Percentiles rank a stretch among this genome's conserved stretches.
phyloP scores from a whole-genome alignment of 2,329 filamentous ascomycete genomes.

The Colletotrichum sp. region DNA sequence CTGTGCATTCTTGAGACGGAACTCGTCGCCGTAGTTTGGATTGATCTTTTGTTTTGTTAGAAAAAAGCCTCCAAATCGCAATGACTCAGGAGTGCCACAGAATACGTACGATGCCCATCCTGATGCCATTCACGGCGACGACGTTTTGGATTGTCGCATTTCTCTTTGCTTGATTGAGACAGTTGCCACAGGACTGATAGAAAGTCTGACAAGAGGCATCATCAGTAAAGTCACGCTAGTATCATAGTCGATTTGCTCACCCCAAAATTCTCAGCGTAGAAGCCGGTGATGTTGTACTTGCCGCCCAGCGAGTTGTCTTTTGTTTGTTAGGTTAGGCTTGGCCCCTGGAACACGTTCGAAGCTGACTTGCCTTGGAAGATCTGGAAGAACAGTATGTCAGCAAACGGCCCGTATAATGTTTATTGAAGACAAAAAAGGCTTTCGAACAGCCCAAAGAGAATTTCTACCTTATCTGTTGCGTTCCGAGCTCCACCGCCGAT shows the following conservation, averaged over 20 bases:
- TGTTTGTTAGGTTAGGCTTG: background rate
- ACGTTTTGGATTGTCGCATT: slow-evolving; percentile 32
- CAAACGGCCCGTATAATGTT: accelerated
- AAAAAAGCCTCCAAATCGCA: background rate
- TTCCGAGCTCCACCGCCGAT: slow-evolving; percentile 32
- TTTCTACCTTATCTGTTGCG: slow-evolving; percentile 30
- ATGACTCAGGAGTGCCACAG: background rate
- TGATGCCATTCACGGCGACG: slow-evolving; percentile 26
- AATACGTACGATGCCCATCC: slow-evolving; percentile 29
- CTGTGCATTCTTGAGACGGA: slow-evolving; percentile 31
- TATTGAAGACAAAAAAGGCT: background rate
- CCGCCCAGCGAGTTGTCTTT: slow-evolving; percentile 31
- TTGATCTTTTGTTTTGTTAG: slow-evolving; percentile 26
- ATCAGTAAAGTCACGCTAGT: background rate
- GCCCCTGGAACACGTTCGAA: background rate
- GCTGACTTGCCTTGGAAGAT: slow-evolving; percentile 28
- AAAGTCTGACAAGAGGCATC: slow-evolving; percentile 20
- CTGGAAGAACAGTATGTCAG: background rate
- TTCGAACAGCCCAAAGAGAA: background rate
- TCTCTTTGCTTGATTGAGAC: slow-evolving; percentile 28
- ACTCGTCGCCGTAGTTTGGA: slow-evolving; percentile 33
- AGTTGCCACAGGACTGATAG: slow-evolving; percentile 33
- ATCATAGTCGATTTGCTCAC: background rate
- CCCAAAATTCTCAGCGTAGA: slow-evolving; percentile 31
- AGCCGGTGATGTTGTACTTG: slow-evolving; percentile 35